Conservation (phyloP, 441 rosid species). For the Eruca vesicaria region DNA sequence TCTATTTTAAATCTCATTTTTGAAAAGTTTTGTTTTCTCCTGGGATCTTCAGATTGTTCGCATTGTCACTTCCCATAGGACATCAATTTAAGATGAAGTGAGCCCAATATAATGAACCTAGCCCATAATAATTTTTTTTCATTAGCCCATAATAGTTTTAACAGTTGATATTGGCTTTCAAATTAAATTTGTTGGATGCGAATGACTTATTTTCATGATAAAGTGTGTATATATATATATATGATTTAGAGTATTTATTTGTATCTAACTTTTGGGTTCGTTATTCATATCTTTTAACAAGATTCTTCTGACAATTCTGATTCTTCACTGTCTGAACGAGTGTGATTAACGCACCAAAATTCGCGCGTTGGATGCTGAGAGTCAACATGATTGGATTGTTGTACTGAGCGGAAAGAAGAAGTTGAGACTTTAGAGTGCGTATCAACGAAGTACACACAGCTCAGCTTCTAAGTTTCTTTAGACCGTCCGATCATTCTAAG, state of each 20-base stretch:
- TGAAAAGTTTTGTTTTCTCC: not conserved
- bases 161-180: not conserved
- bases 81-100: not conserved
- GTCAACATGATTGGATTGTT: slow-evolving; percentile 30
- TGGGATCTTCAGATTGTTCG: not conserved
- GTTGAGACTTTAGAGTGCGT: not conserved
- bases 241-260: no score
- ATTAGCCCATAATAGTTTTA: not conserved
- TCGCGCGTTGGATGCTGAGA: not conserved
- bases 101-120: not conserved
- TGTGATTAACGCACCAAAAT: not conserved
- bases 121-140: no score
- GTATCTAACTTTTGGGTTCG: not conserved
- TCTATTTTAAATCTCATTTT: not conserved
- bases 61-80: not conserved
- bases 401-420: not conserved
- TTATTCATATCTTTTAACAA: slow-evolving; percentile 11
- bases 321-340: slow-evolving; percentile 3
- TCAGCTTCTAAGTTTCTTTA: not conserved
- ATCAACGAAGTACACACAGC: slow-evolving; percentile 18
- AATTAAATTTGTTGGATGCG: not conserved
- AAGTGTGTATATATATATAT: no score
- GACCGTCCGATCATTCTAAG: slow-evolving; percentile 27
- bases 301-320: slow-evolving; percentile 11
- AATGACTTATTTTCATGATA: no score